Conservation (phyloP, 1,139 yeast genomes). For the Yamadazyma sp. region DNA sequence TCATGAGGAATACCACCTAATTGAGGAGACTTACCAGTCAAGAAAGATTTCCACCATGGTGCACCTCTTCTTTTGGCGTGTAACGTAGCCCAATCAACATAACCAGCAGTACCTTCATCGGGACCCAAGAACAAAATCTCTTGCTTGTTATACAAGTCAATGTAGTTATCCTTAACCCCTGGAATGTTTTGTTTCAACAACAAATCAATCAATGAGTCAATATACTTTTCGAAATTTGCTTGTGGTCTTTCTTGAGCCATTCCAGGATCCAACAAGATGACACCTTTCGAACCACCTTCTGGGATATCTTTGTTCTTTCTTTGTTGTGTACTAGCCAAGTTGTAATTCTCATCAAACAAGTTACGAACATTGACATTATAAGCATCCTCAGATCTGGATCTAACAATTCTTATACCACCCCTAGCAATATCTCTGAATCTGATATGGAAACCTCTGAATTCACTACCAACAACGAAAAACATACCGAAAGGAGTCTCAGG, state of each 20-base stretch:
- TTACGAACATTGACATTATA: slow-evolving; percentile 84
- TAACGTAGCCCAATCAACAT: slow-evolving; percentile 97
- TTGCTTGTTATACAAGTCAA: slow-evolving; percentile 78
- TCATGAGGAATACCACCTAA: slow-evolving; percentile 99
- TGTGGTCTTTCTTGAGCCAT: slow-evolving; percentile 80
- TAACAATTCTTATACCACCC: slow-evolving; percentile 97
- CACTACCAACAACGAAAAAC: slow-evolving; percentile 94
- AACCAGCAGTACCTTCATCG: slow-evolving; percentile 95
- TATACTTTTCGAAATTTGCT: slow-evolving; percentile 88
- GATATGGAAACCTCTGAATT: slow-evolving; percentile 95
- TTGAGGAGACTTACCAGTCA: slow-evolving; percentile 90
- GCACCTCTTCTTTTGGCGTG: slow-evolving; percentile 95
- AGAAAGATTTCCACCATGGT: slow-evolving; percentile 98
- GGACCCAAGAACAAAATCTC: slow-evolving; percentile 97
- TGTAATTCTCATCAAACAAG: slow-evolving; percentile 94
- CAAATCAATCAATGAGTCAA: slow-evolving; percentile 86
- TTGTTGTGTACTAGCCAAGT: slow-evolving; percentile 94
- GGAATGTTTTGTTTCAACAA: slow-evolving; percentile 72
- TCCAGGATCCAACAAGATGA: slow-evolving; percentile 78
- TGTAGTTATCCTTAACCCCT: slow-evolving; percentile 80
- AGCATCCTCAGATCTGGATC: slow-evolving; percentile 81
- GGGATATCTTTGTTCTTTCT: slow-evolving; percentile 97
- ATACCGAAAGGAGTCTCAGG: slow-evolving; percentile 93
- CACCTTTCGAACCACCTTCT: slow-evolving; percentile 99
- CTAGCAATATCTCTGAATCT: slow-evolving; percentile 97